Conservation (phyloP, 352 stramenopile species). For the Phytophthora pinifolia region DNA sequence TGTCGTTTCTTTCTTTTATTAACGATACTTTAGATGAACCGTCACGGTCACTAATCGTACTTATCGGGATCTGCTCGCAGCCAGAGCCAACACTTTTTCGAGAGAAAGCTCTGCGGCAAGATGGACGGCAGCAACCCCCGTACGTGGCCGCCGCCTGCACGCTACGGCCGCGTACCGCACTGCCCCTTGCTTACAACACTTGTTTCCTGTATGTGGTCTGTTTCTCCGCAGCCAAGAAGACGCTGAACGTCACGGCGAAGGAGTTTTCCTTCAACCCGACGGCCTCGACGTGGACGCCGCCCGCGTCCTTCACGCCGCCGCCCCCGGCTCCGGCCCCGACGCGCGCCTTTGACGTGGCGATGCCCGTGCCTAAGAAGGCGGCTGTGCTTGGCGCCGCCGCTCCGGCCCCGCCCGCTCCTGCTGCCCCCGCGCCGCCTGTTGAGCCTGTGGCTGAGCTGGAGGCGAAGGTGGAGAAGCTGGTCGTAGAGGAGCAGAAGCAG, state of each 20-base stretch:
- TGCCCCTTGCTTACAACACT: background rate
- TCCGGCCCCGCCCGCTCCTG: constrained; percentile 19
- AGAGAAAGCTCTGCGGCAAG: background rate
- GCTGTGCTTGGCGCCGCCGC: constrained; percentile 32
- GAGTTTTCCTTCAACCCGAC: constrained; percentile 81
- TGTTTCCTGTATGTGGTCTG: background rate
- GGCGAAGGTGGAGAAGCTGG: constrained; percentile 34
- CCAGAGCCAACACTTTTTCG: constrained; percentile 2
- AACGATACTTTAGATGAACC: background rate
- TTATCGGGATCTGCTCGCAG: background rate
- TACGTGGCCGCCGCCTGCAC: constrained; percentile 25
- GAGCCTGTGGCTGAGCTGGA: constrained; percentile 34
- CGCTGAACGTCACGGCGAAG: constrained; percentile 62
- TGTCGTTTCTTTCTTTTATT: background rate
- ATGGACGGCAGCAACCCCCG: constrained; percentile 38
- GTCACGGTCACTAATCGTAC: background rate
- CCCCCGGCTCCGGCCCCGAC: constrained; percentile 40
- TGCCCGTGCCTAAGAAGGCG: constrained; percentile 79
- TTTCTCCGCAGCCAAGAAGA: constrained; percentile 50
- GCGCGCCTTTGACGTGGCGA: constrained; percentile 59
- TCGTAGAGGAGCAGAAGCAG: constrained; percentile 23
- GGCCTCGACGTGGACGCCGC: constrained; percentile 63
- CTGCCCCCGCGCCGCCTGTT: constrained; percentile 19
- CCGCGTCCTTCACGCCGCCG: constrained; percentile 41
- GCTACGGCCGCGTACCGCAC: no score